Evolutionary conservation across 2,329 filamentous ascomycete genomes (phyloP), one percentile per base, ranked within the genome.

Genomic region (Cladosporium cucumerinum): DNA sequence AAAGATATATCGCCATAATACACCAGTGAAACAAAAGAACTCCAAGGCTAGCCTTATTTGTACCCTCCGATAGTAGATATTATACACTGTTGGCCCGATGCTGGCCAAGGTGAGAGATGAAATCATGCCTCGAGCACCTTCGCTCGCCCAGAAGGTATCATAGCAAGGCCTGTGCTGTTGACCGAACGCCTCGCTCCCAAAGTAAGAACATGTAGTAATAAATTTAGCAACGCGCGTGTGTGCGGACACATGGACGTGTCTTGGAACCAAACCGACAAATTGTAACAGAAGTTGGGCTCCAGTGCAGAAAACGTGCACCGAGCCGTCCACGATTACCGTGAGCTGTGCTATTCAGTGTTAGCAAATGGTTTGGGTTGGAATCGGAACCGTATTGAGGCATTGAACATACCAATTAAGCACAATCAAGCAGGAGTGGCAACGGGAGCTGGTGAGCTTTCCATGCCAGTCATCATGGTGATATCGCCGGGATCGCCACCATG

Each of bases 401-500:
- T 21, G n/a, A 46, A 46, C 39, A 21, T 46, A 46, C 39, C 39
- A 21, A 46, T 46, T 4, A 23, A 46, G 39, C 51, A 18, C 51
- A 28, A 23, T 61, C 30, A 61, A 54, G 78, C 78, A 49, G 78
- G 74, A n/a, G 79, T 78, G 3, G 79, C 78, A 12, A 46, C 39
- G 16, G 54, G 75, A 48, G 74, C 74, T 14, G 75, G 75, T 28
- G 76, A 76, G 69, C 76, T 77, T 54, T 72, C 74, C 32, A 75
- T 71, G 23, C 69, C 73, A 21, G 71, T 72, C 66, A 72, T 72
- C 57, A 71, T 69, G 2, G 66, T 72, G 18, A 70, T 66, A 26
- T 73, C 77, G 34, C 68, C 67, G 65, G 80, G 79, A 39, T 82
- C 80, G 43, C 81, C 82, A n/a, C 79, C 80, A 63, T 82, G 84